Percentiles rank a stretch among this genome's conserved stretches.
phyloP scores from a whole-genome alignment of 306 rosid genomes.

The Vicia villosa region DNA sequence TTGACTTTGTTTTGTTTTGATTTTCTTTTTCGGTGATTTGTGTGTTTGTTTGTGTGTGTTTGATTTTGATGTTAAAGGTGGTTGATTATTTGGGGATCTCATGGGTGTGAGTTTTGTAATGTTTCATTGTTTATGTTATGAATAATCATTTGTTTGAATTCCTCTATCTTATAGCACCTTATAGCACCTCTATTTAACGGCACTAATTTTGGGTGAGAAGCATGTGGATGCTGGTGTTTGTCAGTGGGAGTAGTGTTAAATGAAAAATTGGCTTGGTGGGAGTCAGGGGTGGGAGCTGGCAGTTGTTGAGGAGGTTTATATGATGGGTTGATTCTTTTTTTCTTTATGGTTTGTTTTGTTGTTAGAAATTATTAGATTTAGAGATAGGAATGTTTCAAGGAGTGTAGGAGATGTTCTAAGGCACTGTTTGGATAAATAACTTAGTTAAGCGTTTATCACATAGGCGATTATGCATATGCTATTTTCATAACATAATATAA shows the following conservation, averaged over 20 bases:
- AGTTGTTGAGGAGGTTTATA: slow-evolving; percentile 16
- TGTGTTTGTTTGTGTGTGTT: slow-evolving; percentile 1
- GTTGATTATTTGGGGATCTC: slow-evolving; percentile 3
- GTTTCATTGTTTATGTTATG: background rate
- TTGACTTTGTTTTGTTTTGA: background rate
- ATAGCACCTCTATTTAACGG: background rate
- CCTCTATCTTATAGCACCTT: background rate
- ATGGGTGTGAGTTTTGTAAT: slow-evolving; percentile 11
- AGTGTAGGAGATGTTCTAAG: slow-evolving; percentile 9
- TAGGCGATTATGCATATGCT: too few relatives aligned
- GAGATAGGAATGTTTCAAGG: background rate
- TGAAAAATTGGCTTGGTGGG: slow-evolving; percentile 7
- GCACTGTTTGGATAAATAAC: too few relatives aligned
- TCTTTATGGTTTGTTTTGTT: background rate
- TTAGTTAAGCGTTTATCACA: too few relatives aligned
- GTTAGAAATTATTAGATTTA: slow-evolving; percentile 4
- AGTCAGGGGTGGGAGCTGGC: background rate
- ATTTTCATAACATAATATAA: too few relatives aligned
- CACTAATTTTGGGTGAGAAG: background rate
- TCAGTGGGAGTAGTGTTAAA: slow-evolving; percentile 4
- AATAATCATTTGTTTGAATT: slow-evolving; percentile 6
- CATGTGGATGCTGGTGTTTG: slow-evolving; percentile 1
- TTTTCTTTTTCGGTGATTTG: slow-evolving; percentile 9
- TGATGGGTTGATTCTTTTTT: background rate
- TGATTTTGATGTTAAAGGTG: background rate